These are phyloP conservation scores for Spathaspora girioi DNA, from an alignment of 805 yeast genomes.

Conservation along the genomic window DNA sequence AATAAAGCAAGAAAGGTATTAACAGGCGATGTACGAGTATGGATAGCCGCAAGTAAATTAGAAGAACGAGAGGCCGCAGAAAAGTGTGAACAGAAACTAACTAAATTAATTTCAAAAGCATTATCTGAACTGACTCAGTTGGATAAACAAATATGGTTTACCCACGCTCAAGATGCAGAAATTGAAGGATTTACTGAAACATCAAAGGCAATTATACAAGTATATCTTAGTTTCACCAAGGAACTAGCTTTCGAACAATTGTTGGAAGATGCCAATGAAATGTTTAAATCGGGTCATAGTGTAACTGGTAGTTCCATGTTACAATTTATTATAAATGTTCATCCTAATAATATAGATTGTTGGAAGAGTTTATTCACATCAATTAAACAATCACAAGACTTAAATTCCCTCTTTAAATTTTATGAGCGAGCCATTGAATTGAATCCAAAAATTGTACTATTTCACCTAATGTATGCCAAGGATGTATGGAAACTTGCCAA, in stretches of 20 bases:
- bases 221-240: conserved; percentile 27
- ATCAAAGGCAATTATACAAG: conserved; percentile 50
- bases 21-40: conserved; percentile 47
- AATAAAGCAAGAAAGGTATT: conserved; percentile 58
- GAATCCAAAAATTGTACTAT: conserved; percentile 47
- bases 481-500: conserved; percentile 53
- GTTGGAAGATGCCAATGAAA: conserved; percentile 29
- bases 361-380: conserved; percentile 49
- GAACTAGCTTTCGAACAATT: conserved; percentile 4
- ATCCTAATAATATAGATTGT: conserved; percentile 42
- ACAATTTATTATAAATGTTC: conserved; percentile 40
- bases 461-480: conserved; percentile 70
- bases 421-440: conserved; percentile 52
- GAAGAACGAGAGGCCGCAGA: conserved; percentile 53
- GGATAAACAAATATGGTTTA: conserved; percentile 50
- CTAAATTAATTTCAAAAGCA: conserved; percentile 48
- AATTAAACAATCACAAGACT: conserved; percentile 16
- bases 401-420: conserved; percentile 18
- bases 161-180: conserved; percentile 54
- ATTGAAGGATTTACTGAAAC: conserved; percentile 42
- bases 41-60: conserved; percentile 67
- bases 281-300: conserved; percentile 16
- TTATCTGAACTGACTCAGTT: conserved; percentile 33
- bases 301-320: conserved; percentile 47
- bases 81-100: conserved; percentile 42